phyloP scores from a whole-genome alignment of 805 yeast genomes.

The Suhomyces sp. region DNA sequence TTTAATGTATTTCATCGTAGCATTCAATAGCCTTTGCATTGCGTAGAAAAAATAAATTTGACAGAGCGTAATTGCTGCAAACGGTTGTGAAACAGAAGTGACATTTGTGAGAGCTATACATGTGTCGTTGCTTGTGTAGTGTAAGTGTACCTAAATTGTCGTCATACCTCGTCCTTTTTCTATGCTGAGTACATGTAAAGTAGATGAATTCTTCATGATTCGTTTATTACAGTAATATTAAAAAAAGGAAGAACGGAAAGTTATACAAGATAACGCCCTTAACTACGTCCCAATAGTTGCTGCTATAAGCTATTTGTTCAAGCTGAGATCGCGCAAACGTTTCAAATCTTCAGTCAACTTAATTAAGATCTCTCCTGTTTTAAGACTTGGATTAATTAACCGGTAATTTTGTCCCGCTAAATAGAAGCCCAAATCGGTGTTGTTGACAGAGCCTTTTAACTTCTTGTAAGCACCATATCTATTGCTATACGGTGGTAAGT shows the following conservation, averaged over 20 bases:
- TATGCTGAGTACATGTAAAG: not conserved
- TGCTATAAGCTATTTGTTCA: not conserved
- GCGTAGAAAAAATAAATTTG: not conserved
- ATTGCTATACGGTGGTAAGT: constrained; percentile 36
- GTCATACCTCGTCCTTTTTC: not conserved
- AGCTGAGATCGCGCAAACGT: not conserved
- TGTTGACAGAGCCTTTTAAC: constrained; percentile 12
- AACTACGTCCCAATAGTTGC: not conserved
- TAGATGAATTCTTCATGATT: not conserved
- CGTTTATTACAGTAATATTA: not conserved
- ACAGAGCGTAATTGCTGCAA: not conserved
- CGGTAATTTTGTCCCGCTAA: constrained; percentile 36
- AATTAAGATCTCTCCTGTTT: constrained; percentile 22
- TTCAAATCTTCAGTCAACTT: constrained; percentile 16
- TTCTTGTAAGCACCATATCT: constrained; percentile 31
- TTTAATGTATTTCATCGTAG: not conserved
- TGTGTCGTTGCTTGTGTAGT: not conserved
- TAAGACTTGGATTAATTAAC: constrained; percentile 16
- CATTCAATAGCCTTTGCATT: not conserved
- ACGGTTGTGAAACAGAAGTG: not conserved
- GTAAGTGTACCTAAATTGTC: not conserved
- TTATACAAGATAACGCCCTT: not conserved
- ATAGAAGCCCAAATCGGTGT: constrained; percentile 25
- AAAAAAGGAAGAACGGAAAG: not conserved
- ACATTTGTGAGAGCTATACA: not conserved